Evolutionary conservation across 164 flowering plant species (phyloP).

Genomic region (Aristolochia californica): DNA sequence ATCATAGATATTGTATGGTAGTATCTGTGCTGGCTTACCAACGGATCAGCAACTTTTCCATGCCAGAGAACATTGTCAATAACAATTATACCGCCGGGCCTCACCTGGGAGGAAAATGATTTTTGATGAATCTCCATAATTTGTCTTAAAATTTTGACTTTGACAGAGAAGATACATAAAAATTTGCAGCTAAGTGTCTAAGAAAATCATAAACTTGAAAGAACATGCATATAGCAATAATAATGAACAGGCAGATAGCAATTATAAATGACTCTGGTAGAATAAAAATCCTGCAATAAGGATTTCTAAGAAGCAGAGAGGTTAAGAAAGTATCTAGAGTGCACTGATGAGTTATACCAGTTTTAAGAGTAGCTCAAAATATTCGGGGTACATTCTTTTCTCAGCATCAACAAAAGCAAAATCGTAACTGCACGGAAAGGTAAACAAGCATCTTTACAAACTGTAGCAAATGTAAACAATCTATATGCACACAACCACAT

Average conservation of each 20-base stretch:
- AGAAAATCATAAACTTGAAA: too few species aligned
- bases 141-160: too few species aligned
- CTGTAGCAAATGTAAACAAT: neutral
- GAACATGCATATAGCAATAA: too few species aligned
- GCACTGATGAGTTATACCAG: constrained; percentile 42
- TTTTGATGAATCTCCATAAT: too few species aligned
- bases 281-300: neutral
- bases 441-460: neutral
- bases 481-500: too few species aligned
- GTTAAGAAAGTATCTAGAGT: too few species aligned
- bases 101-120: constrained; percentile 53
- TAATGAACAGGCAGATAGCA: too few species aligned
- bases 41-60: constrained; percentile 84
- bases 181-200: too few species aligned
- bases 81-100: constrained; percentile 79
- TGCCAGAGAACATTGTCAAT: constrained; percentile 96
- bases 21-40: constrained; percentile 29
- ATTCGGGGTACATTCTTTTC: constrained; percentile 71
- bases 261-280: neutral
- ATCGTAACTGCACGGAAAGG: constrained; percentile 54
- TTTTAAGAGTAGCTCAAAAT: constrained; percentile 72
- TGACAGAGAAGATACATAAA: too few species aligned
- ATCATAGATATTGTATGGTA: neutral
- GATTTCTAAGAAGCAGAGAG: too few species aligned
- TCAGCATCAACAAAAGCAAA: constrained; percentile 96